A percentile compares a stretch with the other conserved stretches of the same genome.
Conservation (phyloP, 768 basidiomycete genomes). For the Panaeolus papilionaceus region DNA sequence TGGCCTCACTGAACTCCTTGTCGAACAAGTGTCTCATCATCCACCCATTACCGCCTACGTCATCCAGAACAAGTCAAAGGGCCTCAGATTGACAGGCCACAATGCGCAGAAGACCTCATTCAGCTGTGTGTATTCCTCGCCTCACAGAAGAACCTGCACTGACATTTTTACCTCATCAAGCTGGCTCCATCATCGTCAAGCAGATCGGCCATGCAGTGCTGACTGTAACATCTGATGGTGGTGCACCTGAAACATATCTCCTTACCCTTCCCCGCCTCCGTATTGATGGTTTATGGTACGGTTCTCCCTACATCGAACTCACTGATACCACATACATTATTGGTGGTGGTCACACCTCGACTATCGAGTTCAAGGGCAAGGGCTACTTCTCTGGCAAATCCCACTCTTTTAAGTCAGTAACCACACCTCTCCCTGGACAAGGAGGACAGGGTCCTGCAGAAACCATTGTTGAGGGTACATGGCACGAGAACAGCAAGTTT, state of each 20-base stretch:
- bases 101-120: conserved; percentile 97
- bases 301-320: conserved; percentile 92
- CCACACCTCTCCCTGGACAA: conserved; percentile 57
- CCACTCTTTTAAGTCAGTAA: conserved; percentile 87
- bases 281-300: conserved; percentile 94
- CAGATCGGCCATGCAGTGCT: conserved; percentile 95
- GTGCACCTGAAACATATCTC: conserved; percentile 64
- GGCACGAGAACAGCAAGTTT: conserved; percentile 74
- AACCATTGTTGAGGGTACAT: conserved; percentile 77
- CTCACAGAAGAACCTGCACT: not conserved
- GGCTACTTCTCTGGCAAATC: conserved; percentile 95
- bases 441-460: conserved; percentile 40
- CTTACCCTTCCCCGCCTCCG: conserved; percentile 92
- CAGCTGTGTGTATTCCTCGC: conserved; percentile 53
- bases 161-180: conserved; percentile 35
- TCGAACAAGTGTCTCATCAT: conserved; percentile 98
- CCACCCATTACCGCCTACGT: conserved; percentile 88
- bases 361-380: conserved; percentile 95
- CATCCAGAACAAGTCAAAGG: conserved; percentile 82
- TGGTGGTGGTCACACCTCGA: conserved; percentile 45
- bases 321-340: conserved; percentile 81
- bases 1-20: conserved; percentile 83
- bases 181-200: conserved; percentile 83
- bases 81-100: conserved; percentile 81
- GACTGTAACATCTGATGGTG: conserved; percentile 56